phyloP scores from a whole-genome alignment of 2,329 filamentous ascomycete species.

The Hymenoscyphus repandus region DNA sequence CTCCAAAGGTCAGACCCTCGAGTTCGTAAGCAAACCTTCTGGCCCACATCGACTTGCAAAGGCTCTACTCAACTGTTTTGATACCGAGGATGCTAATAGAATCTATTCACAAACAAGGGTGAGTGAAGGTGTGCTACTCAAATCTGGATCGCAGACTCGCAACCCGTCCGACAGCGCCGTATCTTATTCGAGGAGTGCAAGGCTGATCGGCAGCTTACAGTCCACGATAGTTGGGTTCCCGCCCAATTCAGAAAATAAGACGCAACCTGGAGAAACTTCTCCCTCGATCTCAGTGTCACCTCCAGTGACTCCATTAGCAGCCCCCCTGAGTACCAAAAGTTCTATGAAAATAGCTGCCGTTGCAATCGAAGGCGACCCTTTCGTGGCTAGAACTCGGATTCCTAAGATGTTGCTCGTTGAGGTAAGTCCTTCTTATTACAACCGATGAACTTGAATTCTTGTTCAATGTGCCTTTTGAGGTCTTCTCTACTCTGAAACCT shows the following conservation, averaged over 20 bases:
- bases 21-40: slow-evolving; percentile 23
- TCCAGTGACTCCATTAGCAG: too few species aligned
- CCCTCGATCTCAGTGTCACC: too few species aligned
- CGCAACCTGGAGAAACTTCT: background rate
- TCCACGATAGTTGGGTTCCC: slow-evolving; percentile 19
- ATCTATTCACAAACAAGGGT: too few species aligned
- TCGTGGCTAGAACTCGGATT: too few species aligned
- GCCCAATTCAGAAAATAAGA: slow-evolving; percentile 11
- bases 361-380: too few species aligned
- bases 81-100: slow-evolving; percentile 10
- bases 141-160: too few species aligned
- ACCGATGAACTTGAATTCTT: too few species aligned
- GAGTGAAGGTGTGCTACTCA: too few species aligned
- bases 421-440: slow-evolving; percentile 6
- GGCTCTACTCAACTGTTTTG: slow-evolving; percentile 21
- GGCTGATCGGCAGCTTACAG: slow-evolving; percentile 18
- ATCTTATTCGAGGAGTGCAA: slow-evolving; percentile 4
- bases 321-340: too few species aligned
- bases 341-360: too few species aligned
- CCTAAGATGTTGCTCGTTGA: slow-evolving; percentile 23
- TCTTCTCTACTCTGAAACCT: background rate
- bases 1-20: slow-evolving; percentile 13
- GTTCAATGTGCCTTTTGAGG: background rate
- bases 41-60: slow-evolving; percentile 24
- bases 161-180: background rate